Evolutionary conservation across 371 early-diverging fungal genomes (phyloP).

Genomic region (Basidiobolus meristosporus): DNA sequence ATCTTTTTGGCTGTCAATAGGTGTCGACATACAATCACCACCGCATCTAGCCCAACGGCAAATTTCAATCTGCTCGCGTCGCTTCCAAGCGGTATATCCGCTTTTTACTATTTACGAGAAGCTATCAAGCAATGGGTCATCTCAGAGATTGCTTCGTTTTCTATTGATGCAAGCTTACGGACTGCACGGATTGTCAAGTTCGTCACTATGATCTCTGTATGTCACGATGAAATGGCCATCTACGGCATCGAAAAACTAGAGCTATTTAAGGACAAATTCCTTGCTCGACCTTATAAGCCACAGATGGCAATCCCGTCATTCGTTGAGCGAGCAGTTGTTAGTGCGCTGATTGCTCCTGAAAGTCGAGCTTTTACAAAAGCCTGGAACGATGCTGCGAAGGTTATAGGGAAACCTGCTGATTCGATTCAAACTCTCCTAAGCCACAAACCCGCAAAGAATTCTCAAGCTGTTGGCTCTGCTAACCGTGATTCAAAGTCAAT

Average conservation of each 20-base stretch:
- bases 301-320: constrained; percentile 26
- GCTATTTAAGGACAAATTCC: not conserved
- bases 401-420: no score
- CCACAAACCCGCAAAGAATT: no score
- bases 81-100: no score
- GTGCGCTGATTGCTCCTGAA: constrained; percentile 62
- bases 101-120: constrained; percentile 48
- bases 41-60: no score
- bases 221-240: constrained; percentile 11
- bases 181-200: constrained; percentile 37
- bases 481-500: not conserved
- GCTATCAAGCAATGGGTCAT: constrained; percentile 56
- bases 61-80: no score
- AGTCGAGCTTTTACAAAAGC: constrained; percentile 40
- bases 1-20: constrained; percentile 38
- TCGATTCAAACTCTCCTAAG: no score
- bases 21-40: constrained; percentile 2
- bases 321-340: constrained; percentile 54
- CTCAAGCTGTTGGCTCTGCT: no score
- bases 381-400: constrained; percentile 52
- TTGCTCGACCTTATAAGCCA: constrained; percentile 15
- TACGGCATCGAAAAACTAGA: no score
- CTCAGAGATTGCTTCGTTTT: constrained; percentile 25
- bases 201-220: constrained; percentile 27
- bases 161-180: constrained; percentile 23